phyloP scores from a whole-genome alignment of 495 filamentous ascomycete species.

The Xylaria venustula region DNA sequence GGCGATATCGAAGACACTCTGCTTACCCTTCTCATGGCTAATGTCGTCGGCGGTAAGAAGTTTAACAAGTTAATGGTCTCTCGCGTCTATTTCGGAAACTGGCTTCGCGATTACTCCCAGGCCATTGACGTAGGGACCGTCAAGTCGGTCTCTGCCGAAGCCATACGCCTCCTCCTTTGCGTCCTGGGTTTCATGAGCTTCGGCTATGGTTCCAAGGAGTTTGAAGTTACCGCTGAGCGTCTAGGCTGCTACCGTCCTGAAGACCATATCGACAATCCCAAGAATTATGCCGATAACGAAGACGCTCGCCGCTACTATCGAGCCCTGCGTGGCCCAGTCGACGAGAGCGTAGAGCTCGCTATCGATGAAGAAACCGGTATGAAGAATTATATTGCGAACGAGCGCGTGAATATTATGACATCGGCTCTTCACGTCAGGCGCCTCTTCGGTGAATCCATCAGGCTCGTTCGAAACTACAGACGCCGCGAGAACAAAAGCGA shows the following conservation, averaged over 20 bases:
- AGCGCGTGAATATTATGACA: slow-evolving; percentile 68
- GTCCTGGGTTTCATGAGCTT: slow-evolving; percentile 62
- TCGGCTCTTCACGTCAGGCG: slow-evolving; percentile 72
- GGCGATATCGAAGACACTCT: slow-evolving; percentile 93
- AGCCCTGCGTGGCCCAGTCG: slow-evolving; percentile 75
- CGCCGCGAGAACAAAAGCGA: slow-evolving; percentile 63
- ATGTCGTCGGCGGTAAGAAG: slow-evolving; percentile 74
- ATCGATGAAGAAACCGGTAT: slow-evolving; percentile 77
- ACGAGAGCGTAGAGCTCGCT: slow-evolving; percentile 73
- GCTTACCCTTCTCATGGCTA: slow-evolving; percentile 71
- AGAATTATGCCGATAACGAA: slow-evolving; percentile 78
- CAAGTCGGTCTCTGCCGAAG: slow-evolving; percentile 83
- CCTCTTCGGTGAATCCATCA: slow-evolving; percentile 68
- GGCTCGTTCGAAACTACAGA: slow-evolving; percentile 69
- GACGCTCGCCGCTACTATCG: slow-evolving; percentile 81
- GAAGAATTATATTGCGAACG: slow-evolving; percentile 90
- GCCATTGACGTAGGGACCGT: slow-evolving; percentile 84
- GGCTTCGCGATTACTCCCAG: slow-evolving; percentile 82
- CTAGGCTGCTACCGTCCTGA: slow-evolving; percentile 87
- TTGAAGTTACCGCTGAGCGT: slow-evolving; percentile 84
- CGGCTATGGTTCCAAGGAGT: slow-evolving; percentile 85
- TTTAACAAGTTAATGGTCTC: slow-evolving; percentile 86
- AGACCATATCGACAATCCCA: slow-evolving; percentile 82
- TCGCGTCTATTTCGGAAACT: slow-evolving; percentile 86
- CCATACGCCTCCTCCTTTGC: slow-evolving; percentile 77